Evolutionary conservation across 176 grass and related monocot species (phyloP).

Genomic region (Cymbopogon citratus): DNA sequence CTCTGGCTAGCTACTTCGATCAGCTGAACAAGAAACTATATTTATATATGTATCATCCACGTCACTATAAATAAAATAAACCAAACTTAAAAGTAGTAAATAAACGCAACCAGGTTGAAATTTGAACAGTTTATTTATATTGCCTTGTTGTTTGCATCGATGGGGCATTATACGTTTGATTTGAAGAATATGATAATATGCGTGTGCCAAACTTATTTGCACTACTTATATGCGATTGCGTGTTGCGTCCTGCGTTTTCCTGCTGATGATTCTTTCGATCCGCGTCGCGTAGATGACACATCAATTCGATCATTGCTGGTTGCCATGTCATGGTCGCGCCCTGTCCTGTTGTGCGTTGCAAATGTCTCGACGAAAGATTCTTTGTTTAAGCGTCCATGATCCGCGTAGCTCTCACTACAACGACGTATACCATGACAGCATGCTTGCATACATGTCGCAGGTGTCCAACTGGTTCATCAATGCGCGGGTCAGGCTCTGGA

Average conservation of each 20-base stretch:
- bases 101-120: neutral
- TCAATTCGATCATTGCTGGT: conserved; percentile 52
- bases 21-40: neutral
- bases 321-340: conserved; percentile 38
- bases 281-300: conserved; percentile 15
- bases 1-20: neutral
- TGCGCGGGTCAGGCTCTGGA: conserved; percentile 76
- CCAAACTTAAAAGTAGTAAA: neutral
- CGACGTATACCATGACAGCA: neutral
- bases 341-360: conserved; percentile 31
- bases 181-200: neutral
- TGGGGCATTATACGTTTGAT: neutral
- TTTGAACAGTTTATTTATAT: neutral
- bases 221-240: neutral
- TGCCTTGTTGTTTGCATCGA: neutral
- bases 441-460: conserved; percentile 16
- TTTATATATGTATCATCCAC: neutral
- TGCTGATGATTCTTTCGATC: neutral
- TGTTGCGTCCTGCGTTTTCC: neutral
- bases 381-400: neutral
- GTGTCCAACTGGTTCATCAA: conserved; percentile 95
- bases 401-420: conserved; percentile 1
- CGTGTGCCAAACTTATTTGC: neutral
- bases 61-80: neutral
- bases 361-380: conserved; percentile 27